These are phyloP conservation scores for Copromyces sp. DNA, from an alignment of 495 filamentous ascomycete genomes.

Conservation along the genomic window DNA sequence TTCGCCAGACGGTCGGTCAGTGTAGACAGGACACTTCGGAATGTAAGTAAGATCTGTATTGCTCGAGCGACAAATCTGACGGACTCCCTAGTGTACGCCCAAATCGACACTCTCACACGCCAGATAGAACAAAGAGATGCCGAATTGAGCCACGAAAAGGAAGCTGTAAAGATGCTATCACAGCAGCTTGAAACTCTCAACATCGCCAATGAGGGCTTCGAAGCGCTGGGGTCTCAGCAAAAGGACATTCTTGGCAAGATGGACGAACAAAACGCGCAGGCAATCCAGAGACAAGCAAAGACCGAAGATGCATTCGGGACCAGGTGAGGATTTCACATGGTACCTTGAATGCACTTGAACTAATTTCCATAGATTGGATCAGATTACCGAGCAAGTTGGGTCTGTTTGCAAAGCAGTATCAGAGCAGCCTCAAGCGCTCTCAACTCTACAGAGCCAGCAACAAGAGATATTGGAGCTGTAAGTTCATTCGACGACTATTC, in stretches of 20 bases:
- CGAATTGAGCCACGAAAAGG: conserved; percentile 20
- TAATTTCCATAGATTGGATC: conserved; percentile 5
- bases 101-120: conserved; percentile 14
- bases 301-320: background rate
- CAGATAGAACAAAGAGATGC: conserved; percentile 20
- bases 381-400: conserved; percentile 7
- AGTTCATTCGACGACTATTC: background rate
- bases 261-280: conserved; percentile 8
- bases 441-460: conserved; percentile 3
- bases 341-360: background rate
- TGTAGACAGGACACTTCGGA: conserved; percentile 15
- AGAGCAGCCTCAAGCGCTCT: conserved; percentile 4
- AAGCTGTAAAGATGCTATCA: conserved; percentile 13
- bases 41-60: conserved; percentile 13
- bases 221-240: conserved; percentile 18
- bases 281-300: conserved; percentile 5
- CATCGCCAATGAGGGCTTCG: conserved; percentile 17
- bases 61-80: conserved; percentile 1
- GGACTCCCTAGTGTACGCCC: conserved; percentile 16
- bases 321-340: conserved; percentile 1
- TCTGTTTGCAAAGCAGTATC: background rate
- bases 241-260: conserved; percentile 22
- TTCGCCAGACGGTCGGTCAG: conserved; percentile 17
- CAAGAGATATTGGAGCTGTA: conserved; percentile 3
- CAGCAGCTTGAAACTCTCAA: conserved; percentile 19